Evolutionary conservation across 2,329 filamentous ascomycete species (phyloP), one percentile per base, ranked within the genome.

Genomic region (Hypoxylon sp.): DNA sequence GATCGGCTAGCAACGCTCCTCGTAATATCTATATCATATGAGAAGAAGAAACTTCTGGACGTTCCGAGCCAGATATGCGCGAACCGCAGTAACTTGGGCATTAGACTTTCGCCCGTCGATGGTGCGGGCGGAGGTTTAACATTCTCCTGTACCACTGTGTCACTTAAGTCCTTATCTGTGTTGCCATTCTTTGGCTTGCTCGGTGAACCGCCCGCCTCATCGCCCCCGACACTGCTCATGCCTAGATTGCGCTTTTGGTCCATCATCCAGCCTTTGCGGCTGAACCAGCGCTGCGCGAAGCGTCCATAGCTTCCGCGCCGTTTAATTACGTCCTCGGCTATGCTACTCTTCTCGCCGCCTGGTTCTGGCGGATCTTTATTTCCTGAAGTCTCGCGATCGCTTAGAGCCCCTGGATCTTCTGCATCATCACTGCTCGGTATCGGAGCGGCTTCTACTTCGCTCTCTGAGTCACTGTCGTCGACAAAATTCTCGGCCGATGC

Each of bases 11-110:
- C 78, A 59, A 88, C 74, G 67, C 86, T 89, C 60, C 90, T 87
- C 0, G 96, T 98, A 53, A 99, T 87, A 76, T 99, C 94, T 76
- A 95, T 87, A 70, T 99, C 96, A 77, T 99, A 97, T 0, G 94
- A 94, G 78, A 95, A 99, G 82, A 91, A 98, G 78, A 97, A 98
- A 77, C 93, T 97, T 68, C 87, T 86, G 0, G 91, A 94, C 3
- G 89, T 86, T 0, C 91, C 90, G 75, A 97, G 95, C 65, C 97
- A 87, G 59, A 98, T 87, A 74, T 92, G 92, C 1, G 93, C 90
- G 30, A 92, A 96, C 41, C 91, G 87, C 43, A 99, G 79, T 39
- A 98, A 83, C 74, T 97, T 97, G 1, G 95, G 95, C 9, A 97
- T 82, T 30, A 98, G 79, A 39, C 83, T 84, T 58, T 84, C 79